These are phyloP conservation scores for Toxicodendron radicans DNA, from an alignment of 345 rosid species.

Conservation along the genomic window DNA sequence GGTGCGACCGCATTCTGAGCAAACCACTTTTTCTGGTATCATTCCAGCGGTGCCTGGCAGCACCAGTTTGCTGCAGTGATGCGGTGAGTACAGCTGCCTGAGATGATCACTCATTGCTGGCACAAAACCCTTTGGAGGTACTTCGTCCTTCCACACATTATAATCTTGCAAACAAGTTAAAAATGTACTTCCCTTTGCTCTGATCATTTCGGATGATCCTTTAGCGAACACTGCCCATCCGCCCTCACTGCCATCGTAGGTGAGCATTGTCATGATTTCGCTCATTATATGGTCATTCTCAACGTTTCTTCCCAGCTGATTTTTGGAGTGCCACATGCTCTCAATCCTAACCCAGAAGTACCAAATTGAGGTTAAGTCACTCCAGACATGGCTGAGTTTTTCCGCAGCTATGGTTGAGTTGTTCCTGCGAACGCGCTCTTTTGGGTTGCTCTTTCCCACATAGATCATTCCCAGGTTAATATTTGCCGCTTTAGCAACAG, in stretches of 20 bases:
- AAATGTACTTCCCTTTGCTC: conserved; percentile 46
- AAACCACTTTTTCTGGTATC: conserved; percentile 52
- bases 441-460: conserved; percentile 69
- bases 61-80: conserved; percentile 55
- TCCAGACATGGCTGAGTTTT: conserved; percentile 42
- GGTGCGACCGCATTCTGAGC: conserved; percentile 54
- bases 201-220: conserved; percentile 47
- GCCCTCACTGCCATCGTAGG: conserved; percentile 54
- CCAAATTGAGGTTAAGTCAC: conserved; percentile 46
- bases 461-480: conserved; percentile 59
- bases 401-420: conserved; percentile 32
- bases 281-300: conserved; percentile 54
- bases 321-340: conserved; percentile 54
- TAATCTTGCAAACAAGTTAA: conserved; percentile 33
- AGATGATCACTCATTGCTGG: conserved; percentile 50
- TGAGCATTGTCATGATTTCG: conserved; percentile 54
- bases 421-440: conserved; percentile 44
- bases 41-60: conserved; percentile 52
- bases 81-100: conserved; percentile 40
- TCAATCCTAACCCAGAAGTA: conserved; percentile 50
- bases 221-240: conserved; percentile 63
- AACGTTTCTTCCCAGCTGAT: conserved; percentile 26
- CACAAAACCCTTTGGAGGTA: conserved; percentile 39
- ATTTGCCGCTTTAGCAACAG: conserved; percentile 37
- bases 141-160: conserved; percentile 37